These are phyloP conservation scores for Mitragyna speciosa DNA, from an alignment of 257 asterid genomes.

Conservation along the genomic window DNA sequence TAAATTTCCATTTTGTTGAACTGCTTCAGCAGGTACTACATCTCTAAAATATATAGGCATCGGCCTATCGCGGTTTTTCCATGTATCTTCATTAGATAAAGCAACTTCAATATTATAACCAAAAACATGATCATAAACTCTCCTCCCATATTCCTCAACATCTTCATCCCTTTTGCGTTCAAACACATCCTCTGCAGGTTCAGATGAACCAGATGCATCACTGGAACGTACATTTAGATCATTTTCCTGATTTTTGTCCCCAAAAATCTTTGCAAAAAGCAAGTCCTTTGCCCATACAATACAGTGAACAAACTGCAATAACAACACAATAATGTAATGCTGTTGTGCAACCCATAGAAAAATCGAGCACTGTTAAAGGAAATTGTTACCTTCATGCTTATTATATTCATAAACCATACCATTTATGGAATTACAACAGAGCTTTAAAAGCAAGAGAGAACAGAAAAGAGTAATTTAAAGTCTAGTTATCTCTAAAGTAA, in stretches of 20 bases:
- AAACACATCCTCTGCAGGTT: conserved; percentile 66
- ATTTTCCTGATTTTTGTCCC: conserved; percentile 88
- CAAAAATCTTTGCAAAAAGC: conserved; percentile 91
- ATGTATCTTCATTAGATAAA: conserved; percentile 84
- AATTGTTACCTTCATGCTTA: not conserved
- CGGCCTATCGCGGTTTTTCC: conserved; percentile 87
- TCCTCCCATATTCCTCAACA: conserved; percentile 73
- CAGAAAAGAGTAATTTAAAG: not conserved
- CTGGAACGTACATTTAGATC: conserved; percentile 80
- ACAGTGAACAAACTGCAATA: conserved; percentile 93
- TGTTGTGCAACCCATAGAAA: not conserved
- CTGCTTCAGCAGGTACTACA: conserved; percentile 36
- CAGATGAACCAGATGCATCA: conserved; percentile 73
- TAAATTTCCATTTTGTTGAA: conserved; percentile 69
- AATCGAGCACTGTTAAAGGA: not conserved
- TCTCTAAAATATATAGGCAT: conserved; percentile 79
- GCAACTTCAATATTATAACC: conserved; percentile 91
- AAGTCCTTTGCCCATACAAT: conserved; percentile 99
- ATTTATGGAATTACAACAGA: not conserved
- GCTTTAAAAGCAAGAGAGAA: not conserved
- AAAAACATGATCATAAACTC: conserved; percentile 91
- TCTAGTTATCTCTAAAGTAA: too few relatives aligned
- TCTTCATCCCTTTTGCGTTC: conserved; percentile 65
- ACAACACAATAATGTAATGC: conserved; percentile 20
- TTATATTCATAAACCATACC: not conserved